Evolutionary conservation across 2,329 filamentous ascomycete genomes (phyloP), one percentile per base, ranked within the genome.

Genomic region (Claviceps purpurea): DNA sequence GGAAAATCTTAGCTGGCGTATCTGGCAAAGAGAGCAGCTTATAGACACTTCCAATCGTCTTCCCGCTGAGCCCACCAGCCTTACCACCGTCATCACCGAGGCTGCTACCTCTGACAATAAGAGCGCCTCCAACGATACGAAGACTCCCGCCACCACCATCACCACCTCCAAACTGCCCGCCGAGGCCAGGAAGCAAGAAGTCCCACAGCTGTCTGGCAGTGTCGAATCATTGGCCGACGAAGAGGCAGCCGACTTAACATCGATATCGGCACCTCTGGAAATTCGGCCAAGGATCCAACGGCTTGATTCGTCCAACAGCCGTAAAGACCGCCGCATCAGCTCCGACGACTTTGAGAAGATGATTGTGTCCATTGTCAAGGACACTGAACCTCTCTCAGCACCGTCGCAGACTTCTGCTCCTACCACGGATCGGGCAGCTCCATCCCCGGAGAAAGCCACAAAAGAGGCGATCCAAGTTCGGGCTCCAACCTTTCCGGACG

Each of bases 1-100:
- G 65, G 93, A 97, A 68, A 97, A 98, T 72, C 75, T 98, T 57
- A 94, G 87, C 66, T 97, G 93, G 93, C 78, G 93, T 61, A 73
- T 97, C 56, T 97, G 90, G 91, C 94, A 89, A 62, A 80, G 89
- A 62, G 90, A 97, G 66, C 65, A 69, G 57, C 64, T 69, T 11
- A 89, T 95, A 61, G 95, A 90, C 70, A 90, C 85, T 69, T 84
- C 77, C 54, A 74, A 76, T 11, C 73, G 76, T 60, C 73, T 67
- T 45, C 57, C 61, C 46, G 59, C 65, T 7, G 18, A 43, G 60
- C 66, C 73, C 57, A 67, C 63, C 14, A 60, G 67, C 42, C 42
- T 26, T 26, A 18, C 20, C 42, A 22, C n/a, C n/a, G 38, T n/a
- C n/a, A 40, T n/a, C 38, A 40, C 38, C 38, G n/a, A 14, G 14